Percentiles rank a stretch among this genome's conserved stretches.
Evolutionary conservation across 78 protist species (phyloP).

Genomic region (Tieghemostelium lacteum): DNA sequence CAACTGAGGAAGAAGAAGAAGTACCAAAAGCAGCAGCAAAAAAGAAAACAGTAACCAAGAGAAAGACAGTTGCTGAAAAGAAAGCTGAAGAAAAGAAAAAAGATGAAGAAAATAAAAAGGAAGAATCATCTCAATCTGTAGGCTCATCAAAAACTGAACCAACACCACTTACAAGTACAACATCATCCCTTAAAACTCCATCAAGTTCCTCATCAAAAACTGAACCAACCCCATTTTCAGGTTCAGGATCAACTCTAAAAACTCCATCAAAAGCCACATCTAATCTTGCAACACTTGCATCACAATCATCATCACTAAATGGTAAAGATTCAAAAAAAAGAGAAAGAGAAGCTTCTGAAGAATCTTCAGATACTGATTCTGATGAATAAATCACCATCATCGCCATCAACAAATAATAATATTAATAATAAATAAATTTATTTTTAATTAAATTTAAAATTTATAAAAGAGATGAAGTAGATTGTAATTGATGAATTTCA

Average conservation of each 20-base stretch:
- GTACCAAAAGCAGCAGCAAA: background rate
- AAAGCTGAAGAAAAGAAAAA: background rate
- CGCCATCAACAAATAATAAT: no score
- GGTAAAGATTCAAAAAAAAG: background rate
- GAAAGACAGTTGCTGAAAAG: background rate
- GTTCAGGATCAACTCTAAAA: background rate
- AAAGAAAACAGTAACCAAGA: background rate
- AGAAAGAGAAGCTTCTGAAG: no score
- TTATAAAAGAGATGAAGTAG: background rate
- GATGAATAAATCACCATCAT: no score
- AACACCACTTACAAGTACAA: background rate
- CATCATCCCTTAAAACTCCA: no score
- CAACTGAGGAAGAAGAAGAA: background rate
- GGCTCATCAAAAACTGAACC: background rate
- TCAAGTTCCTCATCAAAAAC: no score
- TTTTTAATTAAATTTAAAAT: background rate
- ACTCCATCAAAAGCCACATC: background rate
- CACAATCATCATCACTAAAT: background rate
- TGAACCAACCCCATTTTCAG: background rate
- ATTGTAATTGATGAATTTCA: constrained; percentile 9
- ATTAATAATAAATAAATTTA: background rate
- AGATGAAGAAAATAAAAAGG: background rate
- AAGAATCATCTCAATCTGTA: background rate
- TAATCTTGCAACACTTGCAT: background rate
- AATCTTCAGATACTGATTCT: no score